Conservation (phyloP, 345 rosid species). For the Aurinia saxatilis region DNA sequence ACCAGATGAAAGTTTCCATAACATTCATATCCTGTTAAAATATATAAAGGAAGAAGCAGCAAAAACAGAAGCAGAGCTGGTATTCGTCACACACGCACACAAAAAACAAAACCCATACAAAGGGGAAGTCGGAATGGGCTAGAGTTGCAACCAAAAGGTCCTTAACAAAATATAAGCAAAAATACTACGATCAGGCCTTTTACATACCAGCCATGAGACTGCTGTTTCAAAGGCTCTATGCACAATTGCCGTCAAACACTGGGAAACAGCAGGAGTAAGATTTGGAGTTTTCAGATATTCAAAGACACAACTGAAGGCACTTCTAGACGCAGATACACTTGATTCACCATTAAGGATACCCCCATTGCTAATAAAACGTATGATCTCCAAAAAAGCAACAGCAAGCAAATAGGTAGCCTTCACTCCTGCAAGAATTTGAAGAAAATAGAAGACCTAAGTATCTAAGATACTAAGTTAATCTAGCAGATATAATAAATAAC, state of each 20-base stretch:
- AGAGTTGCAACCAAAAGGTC: constrained; percentile 4
- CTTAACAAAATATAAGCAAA: neutral
- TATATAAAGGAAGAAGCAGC: neutral
- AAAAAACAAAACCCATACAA: constrained; percentile 2
- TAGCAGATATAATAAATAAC: neutral
- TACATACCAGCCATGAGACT: constrained; percentile 80
- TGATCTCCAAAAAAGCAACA: constrained; percentile 90
- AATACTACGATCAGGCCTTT: neutral
- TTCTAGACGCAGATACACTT: constrained; percentile 62
- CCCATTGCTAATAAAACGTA: constrained; percentile 95
- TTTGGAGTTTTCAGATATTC: constrained; percentile 95
- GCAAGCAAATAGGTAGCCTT: constrained; percentile 99
- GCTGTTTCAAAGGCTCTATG: constrained; percentile 93
- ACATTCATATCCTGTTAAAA: constrained; percentile 11
- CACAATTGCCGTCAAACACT: constrained; percentile 87
- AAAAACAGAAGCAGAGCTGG: constrained; percentile 5
- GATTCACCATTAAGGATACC: constrained; percentile 87
- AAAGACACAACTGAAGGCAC: constrained; percentile 96
- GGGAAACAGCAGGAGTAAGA: constrained; percentile 84
- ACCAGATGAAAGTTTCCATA: constrained; percentile 21
- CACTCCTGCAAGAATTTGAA: constrained; percentile 56
- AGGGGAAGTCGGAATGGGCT: constrained; percentile 6
- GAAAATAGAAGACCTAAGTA: constrained; percentile 12
- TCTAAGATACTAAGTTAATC: constrained; percentile 11
- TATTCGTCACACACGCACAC: neutral